These are phyloP conservation scores for Straminergon stramineum DNA, from an alignment of 225 moss, liverwort and hornwort species.

Conservation along the genomic window DNA sequence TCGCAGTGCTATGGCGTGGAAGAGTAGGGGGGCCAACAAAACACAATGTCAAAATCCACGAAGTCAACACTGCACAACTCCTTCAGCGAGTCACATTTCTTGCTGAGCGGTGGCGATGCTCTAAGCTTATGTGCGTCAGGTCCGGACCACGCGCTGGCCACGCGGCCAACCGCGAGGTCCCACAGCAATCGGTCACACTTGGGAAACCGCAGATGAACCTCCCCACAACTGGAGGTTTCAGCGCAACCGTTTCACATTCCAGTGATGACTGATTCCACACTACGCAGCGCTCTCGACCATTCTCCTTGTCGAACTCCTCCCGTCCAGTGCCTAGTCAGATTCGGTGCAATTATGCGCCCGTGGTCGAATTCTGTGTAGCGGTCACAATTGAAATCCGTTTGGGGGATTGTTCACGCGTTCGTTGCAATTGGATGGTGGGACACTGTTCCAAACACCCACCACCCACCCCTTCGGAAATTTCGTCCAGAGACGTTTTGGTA, in stretches of 20 bases:
- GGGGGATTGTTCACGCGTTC: too few species aligned
- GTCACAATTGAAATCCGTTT: background rate
- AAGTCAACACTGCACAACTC: too few species aligned
- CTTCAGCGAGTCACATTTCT: too few species aligned
- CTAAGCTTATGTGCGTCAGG: background rate
- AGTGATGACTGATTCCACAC: background rate
- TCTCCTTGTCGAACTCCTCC: background rate
- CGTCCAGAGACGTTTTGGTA: too few species aligned
- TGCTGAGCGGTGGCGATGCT: too few species aligned
- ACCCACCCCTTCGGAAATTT: background rate
- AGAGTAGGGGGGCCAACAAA: too few species aligned
- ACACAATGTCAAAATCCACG: too few species aligned
- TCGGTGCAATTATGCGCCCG: background rate
- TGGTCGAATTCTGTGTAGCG: background rate
- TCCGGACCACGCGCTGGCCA: background rate
- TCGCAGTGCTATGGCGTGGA: too few species aligned
- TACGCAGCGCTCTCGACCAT: background rate
- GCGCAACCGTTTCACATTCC: background rate
- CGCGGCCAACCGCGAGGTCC: background rate
- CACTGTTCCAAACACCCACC: background rate
- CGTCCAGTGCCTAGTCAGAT: background rate
- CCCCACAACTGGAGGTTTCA: background rate
- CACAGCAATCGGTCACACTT: background rate
- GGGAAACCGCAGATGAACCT: background rate
- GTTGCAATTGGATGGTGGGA: background rate